These are phyloP conservation scores for Trypanosoma platydactyli DNA, from an alignment of 208 protist genomes.

Conservation along the genomic window DNA sequence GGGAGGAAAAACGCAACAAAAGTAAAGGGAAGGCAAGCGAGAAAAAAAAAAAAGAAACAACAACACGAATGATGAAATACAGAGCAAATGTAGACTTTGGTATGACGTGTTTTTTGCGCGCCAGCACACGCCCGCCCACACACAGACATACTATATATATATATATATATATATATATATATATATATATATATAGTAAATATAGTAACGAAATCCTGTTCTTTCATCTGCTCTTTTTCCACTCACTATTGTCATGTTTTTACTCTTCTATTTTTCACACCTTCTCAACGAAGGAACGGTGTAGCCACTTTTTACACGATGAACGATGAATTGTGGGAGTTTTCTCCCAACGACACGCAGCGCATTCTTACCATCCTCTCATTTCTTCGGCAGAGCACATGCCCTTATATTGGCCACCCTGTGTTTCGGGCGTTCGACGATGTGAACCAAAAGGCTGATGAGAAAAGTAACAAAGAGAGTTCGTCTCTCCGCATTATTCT, in stretches of 20 bases:
- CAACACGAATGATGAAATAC: constrained; percentile 1
- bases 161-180: too few species aligned
- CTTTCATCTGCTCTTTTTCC: too few species aligned
- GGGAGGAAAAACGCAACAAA: not conserved
- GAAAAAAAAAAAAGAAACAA: constrained; percentile 10
- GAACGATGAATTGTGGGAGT: constrained; percentile 22
- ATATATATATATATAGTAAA: too few species aligned
- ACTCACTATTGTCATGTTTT: constrained; percentile 7
- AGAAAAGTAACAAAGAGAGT: not conserved
- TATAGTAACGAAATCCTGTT: too few species aligned
- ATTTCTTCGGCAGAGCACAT: constrained; percentile 11
- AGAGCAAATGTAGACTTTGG: not conserved
- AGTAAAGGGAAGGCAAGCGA: too few species aligned
- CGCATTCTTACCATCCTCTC: constrained; percentile 11
- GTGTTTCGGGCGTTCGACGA: constrained; percentile 6
- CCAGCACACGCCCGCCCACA: not conserved
- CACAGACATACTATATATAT: too few species aligned
- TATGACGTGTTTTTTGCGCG: not conserved
- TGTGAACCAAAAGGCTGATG: not conserved
- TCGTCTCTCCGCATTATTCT: constrained; percentile 1
- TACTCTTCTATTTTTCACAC: constrained; percentile 1
- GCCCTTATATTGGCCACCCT: constrained; percentile 19
- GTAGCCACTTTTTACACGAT: not conserved
- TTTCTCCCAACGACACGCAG: constrained; percentile 6
- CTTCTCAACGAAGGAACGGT: not conserved